These are phyloP conservation scores for Pyricularia pennisetigena DNA, from an alignment of 2,329 filamentous ascomycete species.

Conservation along the genomic window DNA sequence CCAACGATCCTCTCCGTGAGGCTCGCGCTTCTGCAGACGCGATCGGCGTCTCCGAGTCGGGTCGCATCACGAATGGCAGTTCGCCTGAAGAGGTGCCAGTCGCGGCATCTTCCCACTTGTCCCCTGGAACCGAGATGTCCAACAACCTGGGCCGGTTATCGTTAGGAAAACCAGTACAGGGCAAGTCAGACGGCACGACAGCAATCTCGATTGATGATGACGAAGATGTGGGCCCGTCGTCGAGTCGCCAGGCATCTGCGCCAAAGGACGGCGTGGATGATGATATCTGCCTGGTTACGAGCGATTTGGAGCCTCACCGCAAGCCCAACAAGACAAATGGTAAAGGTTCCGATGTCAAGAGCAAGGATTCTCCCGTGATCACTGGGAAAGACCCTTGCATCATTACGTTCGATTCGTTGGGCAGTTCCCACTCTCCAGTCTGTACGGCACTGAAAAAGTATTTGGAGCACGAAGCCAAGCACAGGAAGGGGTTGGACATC, in stretches of 20 bases:
- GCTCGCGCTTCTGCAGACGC: background rate
- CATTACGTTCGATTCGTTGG: constrained; percentile 81
- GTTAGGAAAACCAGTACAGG: background rate
- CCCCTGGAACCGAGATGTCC: background rate
- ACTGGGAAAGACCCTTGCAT: constrained; percentile 50
- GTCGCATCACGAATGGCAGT: background rate
- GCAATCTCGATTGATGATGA: background rate
- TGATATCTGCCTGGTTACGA: background rate
- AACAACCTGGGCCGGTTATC: background rate
- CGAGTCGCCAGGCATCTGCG: background rate
- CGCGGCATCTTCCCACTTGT: background rate
- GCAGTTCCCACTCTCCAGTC: constrained; percentile 51
- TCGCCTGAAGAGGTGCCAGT: background rate
- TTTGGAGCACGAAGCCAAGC: constrained; percentile 59
- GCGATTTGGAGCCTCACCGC: constrained; percentile 11
- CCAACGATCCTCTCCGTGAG: background rate
- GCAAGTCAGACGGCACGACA: background rate
- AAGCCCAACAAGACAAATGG: constrained; percentile 22
- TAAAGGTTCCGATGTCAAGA: constrained; percentile 21
- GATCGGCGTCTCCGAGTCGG: background rate
- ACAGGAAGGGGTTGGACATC: constrained; percentile 41
- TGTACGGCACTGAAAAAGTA: constrained; percentile 66
- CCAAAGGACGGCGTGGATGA: background rate
- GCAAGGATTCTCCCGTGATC: background rate
- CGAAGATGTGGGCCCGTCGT: background rate